Percentiles rank a stretch among this genome's conserved stretches.
These are phyloP conservation scores for Aureobasidium leucospermi DNA, from an alignment of 2,329 filamentous ascomycete species.

Conservation along the genomic window DNA sequence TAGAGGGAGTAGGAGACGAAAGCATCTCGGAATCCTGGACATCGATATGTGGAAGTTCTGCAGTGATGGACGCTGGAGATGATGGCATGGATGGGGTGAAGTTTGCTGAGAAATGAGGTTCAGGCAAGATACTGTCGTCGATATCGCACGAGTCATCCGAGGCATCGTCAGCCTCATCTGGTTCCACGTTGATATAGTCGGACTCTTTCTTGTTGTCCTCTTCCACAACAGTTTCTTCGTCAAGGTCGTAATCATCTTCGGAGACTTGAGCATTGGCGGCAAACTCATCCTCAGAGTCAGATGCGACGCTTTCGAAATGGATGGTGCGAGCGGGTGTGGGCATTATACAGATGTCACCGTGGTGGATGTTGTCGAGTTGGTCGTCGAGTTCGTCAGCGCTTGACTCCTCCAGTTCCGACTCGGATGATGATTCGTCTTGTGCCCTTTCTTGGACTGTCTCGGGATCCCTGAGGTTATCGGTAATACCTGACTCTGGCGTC, in stretches of 20 bases:
- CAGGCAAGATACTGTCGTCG: constrained; percentile 7
- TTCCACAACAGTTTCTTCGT: constrained; percentile 14
- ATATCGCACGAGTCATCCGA: constrained; percentile 10
- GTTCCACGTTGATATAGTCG: neutral
- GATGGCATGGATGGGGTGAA: neutral
- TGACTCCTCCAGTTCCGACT: neutral
- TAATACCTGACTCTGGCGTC: neutral
- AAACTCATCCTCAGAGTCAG: constrained; percentile 12
- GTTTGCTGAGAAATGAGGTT: constrained; percentile 13
- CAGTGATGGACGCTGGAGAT: constrained; percentile 1
- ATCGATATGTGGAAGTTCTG: neutral
- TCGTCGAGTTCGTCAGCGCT: constrained; percentile 6
- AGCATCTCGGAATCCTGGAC: constrained; percentile 3
- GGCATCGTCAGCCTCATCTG: constrained; percentile 11
- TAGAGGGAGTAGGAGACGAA: constrained; percentile 11
- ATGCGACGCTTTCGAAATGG: neutral
- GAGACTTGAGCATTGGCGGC: neutral
- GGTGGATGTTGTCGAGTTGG: neutral
- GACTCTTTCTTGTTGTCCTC: constrained; percentile 8
- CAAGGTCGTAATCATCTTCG: constrained; percentile 10
- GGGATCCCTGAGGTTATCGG: neutral
- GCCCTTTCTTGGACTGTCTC: neutral
- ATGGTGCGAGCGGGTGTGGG: neutral
- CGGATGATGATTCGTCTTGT: neutral
- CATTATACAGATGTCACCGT: neutral